A percentile compares a stretch with the other conserved stretches of the same genome.
phyloP scores from a whole-genome alignment of 2,329 filamentous ascomycete genomes.

The Chaetomium globosum region DNA sequence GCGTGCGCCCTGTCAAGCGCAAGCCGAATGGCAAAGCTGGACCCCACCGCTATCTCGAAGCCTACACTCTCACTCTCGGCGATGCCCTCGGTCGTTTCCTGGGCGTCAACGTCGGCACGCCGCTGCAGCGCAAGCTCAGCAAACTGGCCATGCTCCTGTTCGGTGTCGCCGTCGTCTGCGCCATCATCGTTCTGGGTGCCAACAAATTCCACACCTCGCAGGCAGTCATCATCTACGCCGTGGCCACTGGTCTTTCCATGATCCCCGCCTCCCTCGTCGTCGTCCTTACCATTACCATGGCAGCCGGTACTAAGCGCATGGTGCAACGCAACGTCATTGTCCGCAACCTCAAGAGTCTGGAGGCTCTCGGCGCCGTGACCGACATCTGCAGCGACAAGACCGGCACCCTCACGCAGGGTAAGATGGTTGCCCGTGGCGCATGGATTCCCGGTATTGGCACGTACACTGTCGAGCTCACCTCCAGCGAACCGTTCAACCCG shows the following conservation, averaged over 20 bases:
- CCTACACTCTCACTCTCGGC: conserved; percentile 40
- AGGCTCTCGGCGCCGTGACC: conserved; percentile 70
- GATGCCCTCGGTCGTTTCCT: conserved; percentile 44
- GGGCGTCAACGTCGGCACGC: conserved; percentile 60
- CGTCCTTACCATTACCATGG: conserved; percentile 67
- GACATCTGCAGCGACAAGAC: conserved; percentile 74
- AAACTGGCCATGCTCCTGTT: conserved; percentile 69
- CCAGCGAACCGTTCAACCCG: conserved; percentile 64
- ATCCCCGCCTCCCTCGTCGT: conserved; percentile 61
- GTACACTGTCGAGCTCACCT: conserved; percentile 56
- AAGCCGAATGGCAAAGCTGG: conserved; percentile 50
- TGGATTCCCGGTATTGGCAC: conserved; percentile 61
- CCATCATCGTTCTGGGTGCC: conserved; percentile 47
- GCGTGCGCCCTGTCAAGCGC: conserved; percentile 49
- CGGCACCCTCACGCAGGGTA: conserved; percentile 66
- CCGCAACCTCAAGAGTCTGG: conserved; percentile 64
- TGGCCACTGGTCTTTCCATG: conserved; percentile 55
- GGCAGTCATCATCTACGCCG: conserved; percentile 50
- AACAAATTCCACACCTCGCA: conserved; percentile 53
- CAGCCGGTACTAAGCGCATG: conserved; percentile 59
- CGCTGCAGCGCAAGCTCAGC: conserved; percentile 67
- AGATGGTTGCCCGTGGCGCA: conserved; percentile 67
- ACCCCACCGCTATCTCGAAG: conserved; percentile 44
- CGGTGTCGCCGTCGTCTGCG: conserved; percentile 53
- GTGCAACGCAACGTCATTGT: conserved; percentile 59